Base-by-base conservation (phyloP, 495 filamentous ascomycete genomes). In the Annulohypoxylon bovei region DNA sequence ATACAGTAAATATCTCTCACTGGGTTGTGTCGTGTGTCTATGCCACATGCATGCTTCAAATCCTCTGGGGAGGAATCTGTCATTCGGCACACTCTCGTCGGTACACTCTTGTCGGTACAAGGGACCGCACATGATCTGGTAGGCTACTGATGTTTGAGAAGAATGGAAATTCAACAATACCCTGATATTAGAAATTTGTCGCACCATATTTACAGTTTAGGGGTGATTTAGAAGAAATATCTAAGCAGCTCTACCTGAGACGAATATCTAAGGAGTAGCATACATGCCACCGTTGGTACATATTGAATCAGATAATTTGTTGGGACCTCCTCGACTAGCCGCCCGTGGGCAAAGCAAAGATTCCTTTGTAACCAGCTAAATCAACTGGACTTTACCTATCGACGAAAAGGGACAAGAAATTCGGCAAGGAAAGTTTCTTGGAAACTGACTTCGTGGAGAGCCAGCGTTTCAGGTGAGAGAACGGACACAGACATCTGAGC, bases 401-500 rank as follows among this genome's bases (percentile, higher is more conserved):
- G 27, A 23, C 39, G 56, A 62, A 55, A 57, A 27, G 58, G 42
- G 42, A 14, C 18, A 25, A 27, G 14, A 46, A 42, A 2, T 56
- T 56, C 28, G 66, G 52, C 66, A 63, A 68, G 58, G 30, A 27
- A 23, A 7, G 9, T 50, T 30, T 56, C 46, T 60, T 14, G 23
- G 44, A 62, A 33, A 44, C 39, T 32, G 14, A 30, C 42, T 25
- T 58, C 30, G 47, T 25, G 47, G 25, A 59, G 33, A 46, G 44
- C 62, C 64, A 72, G 55, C 16, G 69, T 73, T 73, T 73, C 70
- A 73, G 70, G 66, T 70, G 66, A n/a, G 44, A 50, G 56, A 52
- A 62, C 37, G 53, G 39, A 59, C 28, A 59, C 27, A 28, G 46
- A 50, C 46, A 14, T 27, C 49, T 62, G 28, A 69, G 60, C 65